Evolutionary conservation across 2,329 filamentous ascomycete genomes (phyloP), one percentile per base, ranked within the genome.

Genomic region (Trichoderma lentiforme): DNA sequence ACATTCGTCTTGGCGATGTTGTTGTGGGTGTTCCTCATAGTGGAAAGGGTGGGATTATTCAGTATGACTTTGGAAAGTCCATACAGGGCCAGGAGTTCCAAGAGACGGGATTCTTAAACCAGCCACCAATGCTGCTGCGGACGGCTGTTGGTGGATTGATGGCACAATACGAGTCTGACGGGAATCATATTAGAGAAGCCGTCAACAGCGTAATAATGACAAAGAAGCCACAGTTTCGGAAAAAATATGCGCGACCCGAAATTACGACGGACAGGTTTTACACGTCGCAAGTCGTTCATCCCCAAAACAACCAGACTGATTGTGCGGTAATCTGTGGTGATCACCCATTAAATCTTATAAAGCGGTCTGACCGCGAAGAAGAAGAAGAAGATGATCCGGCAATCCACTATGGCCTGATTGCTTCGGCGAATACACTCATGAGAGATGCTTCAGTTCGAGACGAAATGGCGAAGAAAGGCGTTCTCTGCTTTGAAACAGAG

Each of bases 381-480:
- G 4, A 9, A 0, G 18, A 47, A 0, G 43, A 43, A 0, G 7
- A 43, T 1, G 7, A 47, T 2, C 43, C 18, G 0, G 18, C 8
- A 9, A 51, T 51, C 9, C 43, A 51, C 43, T 51, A 51, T 12
- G 43, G 43, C 0, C 2, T 21, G 4, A 51, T 51, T 12, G 43
- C 43, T 21, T 51, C 43, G 0, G 8, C n/a, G 4, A 12, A 3
- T 51, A 9, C 8, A 12, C 9, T 51, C 3, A 51, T 51, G 9
- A 21, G 9, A 12, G 3, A 51, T 6, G 43, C 43, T 2, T 21
- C 4, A 21, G 0, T 21, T 11, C 4, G n/a, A 12, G 43, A 51
- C 1, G 1, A 11, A 51, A 4, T 51, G 0, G 9, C 43, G 9
- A 6, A 51, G n/a, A 51, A 51, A 12, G 43, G 3, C 3, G 9